Conservation (phyloP, 1,284 basidiomycete genomes). For the Stereum hirsutum region DNA sequence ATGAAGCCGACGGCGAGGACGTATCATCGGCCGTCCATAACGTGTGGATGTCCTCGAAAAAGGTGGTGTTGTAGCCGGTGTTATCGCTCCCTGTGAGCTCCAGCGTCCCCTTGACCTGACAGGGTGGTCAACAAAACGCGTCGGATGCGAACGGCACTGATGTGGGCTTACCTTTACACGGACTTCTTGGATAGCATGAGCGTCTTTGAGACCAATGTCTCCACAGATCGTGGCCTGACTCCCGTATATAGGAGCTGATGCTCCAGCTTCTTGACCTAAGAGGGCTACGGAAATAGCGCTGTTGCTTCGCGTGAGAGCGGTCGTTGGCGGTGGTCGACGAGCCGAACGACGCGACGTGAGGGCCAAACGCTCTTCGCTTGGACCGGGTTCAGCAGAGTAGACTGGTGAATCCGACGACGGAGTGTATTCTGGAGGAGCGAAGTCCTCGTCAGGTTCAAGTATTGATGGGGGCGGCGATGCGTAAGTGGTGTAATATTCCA, state of each 20-base stretch:
- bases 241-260: slow-evolving; percentile 13
- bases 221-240: slow-evolving; percentile 13
- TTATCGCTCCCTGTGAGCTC: slow-evolving; percentile 30
- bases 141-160: background rate
- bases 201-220: slow-evolving; percentile 12
- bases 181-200: slow-evolving; percentile 10
- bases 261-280: slow-evolving; percentile 15
- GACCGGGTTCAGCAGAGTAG: too few species aligned
- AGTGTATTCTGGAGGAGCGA: too few species aligned
- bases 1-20: slow-evolving; percentile 17
- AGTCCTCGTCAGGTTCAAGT: too few species aligned
- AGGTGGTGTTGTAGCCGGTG: slow-evolving; percentile 22
- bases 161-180: slow-evolving; percentile 12
- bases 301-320: slow-evolving; percentile 12
- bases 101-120: slow-evolving; percentile 44
- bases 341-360: too few species aligned
- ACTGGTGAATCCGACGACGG: too few species aligned
- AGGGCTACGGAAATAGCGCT: slow-evolving; percentile 14
- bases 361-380: too few species aligned
- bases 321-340: slow-evolving; percentile 7
- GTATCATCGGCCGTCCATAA: slow-evolving; percentile 32
- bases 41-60: slow-evolving; percentile 24
- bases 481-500: too few species aligned
- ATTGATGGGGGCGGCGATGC: too few species aligned
- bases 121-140: background rate